Evolutionary conservation across 1,284 basidiomycete genomes (phyloP).

Genomic region (Cutaneotrichosporon dermatis): DNA sequence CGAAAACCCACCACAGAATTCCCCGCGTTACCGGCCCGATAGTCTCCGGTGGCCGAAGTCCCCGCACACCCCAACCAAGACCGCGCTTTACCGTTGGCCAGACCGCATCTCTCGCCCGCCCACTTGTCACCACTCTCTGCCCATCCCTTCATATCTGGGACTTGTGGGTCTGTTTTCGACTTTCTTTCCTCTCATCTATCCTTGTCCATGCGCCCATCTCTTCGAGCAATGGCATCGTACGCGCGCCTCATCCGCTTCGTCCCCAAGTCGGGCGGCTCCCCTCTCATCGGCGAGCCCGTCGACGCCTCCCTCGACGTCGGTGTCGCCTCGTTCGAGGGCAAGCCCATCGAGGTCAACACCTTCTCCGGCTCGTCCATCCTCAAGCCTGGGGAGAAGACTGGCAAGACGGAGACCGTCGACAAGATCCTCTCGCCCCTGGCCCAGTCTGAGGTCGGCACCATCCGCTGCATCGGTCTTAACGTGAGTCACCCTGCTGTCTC

Average conservation of each 20-base stretch:
- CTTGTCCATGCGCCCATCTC: slow-evolving; percentile 10
- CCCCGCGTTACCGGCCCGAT: too few relatives aligned
- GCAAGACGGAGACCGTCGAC: slow-evolving; percentile 30
- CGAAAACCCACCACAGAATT: too few relatives aligned
- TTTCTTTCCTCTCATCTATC: neutral
- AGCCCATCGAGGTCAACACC: slow-evolving; percentile 37
- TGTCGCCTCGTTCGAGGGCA: slow-evolving; percentile 31
- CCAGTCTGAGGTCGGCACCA: slow-evolving; percentile 39
- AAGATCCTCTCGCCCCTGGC: slow-evolving; percentile 43
- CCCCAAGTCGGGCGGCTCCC: slow-evolving; percentile 12
- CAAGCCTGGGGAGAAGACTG: slow-evolving; percentile 39
- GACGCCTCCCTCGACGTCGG: slow-evolving; percentile 47
- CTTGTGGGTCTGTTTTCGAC: neutral
- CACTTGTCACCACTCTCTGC: too few relatives aligned
- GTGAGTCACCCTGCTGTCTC: slow-evolving; percentile 22
- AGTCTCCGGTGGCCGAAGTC: too few relatives aligned
- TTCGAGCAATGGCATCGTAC: slow-evolving; percentile 23
- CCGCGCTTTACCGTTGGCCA: too few relatives aligned
- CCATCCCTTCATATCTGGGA: neutral
- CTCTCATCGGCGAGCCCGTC: slow-evolving; percentile 42
- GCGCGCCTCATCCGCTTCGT: slow-evolving; percentile 43
- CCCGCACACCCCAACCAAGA: too few relatives aligned
- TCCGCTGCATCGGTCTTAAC: slow-evolving; percentile 46
- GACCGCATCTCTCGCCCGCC: too few relatives aligned
- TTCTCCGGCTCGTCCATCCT: slow-evolving; percentile 40